phyloP scores from a whole-genome alignment of 768 basidiomycete species.

The Hydnomerulius pinastri region DNA sequence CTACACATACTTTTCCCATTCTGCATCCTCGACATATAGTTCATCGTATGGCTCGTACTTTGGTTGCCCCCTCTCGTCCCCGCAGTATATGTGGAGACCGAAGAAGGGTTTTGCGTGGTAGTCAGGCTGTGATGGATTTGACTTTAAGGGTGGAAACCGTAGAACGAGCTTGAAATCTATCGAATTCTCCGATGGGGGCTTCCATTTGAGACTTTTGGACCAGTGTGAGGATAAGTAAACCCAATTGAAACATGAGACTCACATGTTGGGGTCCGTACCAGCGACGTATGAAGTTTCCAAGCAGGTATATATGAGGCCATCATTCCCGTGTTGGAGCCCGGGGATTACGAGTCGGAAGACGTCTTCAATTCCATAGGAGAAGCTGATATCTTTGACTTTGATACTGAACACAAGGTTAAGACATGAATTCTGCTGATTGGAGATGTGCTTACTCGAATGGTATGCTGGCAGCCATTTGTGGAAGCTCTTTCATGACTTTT shows the following conservation, averaged over 20 bases:
- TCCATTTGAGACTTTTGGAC: conserved; percentile 87
- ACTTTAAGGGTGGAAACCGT: conserved; percentile 76
- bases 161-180: conserved; percentile 96
- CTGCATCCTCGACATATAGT: conserved; percentile 82
- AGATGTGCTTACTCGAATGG: conserved; percentile 77
- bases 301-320: conserved; percentile 96
- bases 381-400: conserved; percentile 81
- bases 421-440: conserved; percentile 2
- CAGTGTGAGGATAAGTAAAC: conserved; percentile 3
- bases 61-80: conserved; percentile 54
- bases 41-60: conserved; percentile 84
- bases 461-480: conserved; percentile 58
- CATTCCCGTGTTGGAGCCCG: conserved; percentile 84
- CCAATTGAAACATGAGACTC: conserved; percentile 25
- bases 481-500: conserved; percentile 67
- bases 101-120: conserved; percentile 86
- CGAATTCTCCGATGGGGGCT: conserved; percentile 96
- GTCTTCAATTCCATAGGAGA: conserved; percentile 85
- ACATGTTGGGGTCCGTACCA: conserved; percentile 92
- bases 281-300: conserved; percentile 77
- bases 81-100: conserved; percentile 79
- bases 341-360: conserved; percentile 87
- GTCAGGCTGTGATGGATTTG: conserved; percentile 65
- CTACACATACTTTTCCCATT: conserved; percentile 85
- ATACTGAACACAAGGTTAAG: conserved; percentile 52